Percentiles rank a stretch among this genome's conserved stretches.
phyloP scores from a whole-genome alignment of 2,329 filamentous ascomycete genomes.

The Lecanicillium sp. region DNA sequence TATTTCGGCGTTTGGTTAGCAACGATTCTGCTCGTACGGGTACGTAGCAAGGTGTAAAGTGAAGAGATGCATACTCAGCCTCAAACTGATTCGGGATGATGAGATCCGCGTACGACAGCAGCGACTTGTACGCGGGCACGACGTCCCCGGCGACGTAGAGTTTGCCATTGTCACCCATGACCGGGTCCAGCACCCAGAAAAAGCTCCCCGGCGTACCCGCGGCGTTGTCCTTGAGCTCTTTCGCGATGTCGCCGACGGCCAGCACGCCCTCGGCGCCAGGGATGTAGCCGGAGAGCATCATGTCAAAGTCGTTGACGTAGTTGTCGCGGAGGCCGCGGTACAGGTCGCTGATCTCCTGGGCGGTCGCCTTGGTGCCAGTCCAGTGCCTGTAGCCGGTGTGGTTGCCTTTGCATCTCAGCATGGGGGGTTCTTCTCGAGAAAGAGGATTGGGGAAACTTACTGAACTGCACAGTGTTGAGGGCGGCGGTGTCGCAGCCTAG shows the following conservation, averaged over 20 bases:
- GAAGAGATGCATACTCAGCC: slow-evolving; percentile 59
- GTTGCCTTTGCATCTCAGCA: slow-evolving; percentile 60
- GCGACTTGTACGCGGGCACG: slow-evolving; percentile 78
- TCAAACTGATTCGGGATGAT: slow-evolving; percentile 97
- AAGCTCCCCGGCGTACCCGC: slow-evolving; percentile 64
- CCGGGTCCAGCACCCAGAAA: slow-evolving; percentile 96
- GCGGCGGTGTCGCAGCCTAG: slow-evolving; percentile 90
- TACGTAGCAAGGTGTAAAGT: too few species aligned
- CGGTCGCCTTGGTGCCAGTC: slow-evolving; percentile 75
- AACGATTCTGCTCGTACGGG: not conserved
- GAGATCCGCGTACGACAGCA: slow-evolving; percentile 77
- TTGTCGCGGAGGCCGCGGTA: slow-evolving; percentile 81
- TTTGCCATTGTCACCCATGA: slow-evolving; percentile 94
- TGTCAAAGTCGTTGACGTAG: slow-evolving; percentile 81
- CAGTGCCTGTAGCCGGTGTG: slow-evolving; percentile 89
- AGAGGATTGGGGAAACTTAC: slow-evolving; percentile 47
- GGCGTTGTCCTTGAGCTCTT: slow-evolving; percentile 66
- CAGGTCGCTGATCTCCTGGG: slow-evolving; percentile 75
- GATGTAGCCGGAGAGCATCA: slow-evolving; percentile 92
- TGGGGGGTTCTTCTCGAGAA: not conserved
- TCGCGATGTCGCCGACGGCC: slow-evolving; percentile 76
- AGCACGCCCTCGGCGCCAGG: slow-evolving; percentile 80
- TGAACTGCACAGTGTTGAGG: slow-evolving; percentile 96
- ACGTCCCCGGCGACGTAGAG: slow-evolving; percentile 90
- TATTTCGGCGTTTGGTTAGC: slow-evolving; percentile 28